These are phyloP conservation scores for Phyllosticta citrichinensis DNA, from an alignment of 2,329 filamentous ascomycete genomes.

Conservation along the genomic window DNA sequence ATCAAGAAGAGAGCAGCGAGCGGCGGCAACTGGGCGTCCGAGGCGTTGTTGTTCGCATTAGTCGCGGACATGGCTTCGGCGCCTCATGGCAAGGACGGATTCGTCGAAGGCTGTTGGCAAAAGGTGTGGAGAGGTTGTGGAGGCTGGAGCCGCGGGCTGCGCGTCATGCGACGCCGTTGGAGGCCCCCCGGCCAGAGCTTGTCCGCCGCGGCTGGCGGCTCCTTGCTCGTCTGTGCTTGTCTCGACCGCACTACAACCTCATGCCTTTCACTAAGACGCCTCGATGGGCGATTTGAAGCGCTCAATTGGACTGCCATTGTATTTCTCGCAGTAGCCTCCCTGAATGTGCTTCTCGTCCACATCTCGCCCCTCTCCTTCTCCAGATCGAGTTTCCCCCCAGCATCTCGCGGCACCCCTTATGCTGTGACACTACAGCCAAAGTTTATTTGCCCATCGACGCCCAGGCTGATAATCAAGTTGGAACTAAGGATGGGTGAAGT, in stretches of 20 bases:
- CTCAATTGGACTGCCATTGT: neutral
- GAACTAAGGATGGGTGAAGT: too few relatives aligned
- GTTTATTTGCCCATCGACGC: neutral
- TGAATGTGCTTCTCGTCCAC: neutral
- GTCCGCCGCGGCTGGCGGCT: neutral
- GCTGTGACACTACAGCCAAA: neutral
- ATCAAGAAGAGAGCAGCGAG: conserved; percentile 80
- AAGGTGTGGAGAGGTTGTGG: neutral
- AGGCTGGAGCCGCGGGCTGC: conserved; percentile 1
- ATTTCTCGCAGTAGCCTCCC: neutral
- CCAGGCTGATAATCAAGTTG: too few relatives aligned
- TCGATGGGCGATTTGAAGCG: neutral
- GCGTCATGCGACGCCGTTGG: conserved; percentile 6
- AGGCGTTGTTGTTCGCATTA: conserved; percentile 7
- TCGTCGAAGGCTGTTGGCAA: neutral
- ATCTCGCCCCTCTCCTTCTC: neutral
- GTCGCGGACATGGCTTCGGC: conserved; percentile 10
- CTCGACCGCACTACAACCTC: neutral
- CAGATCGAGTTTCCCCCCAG: neutral
- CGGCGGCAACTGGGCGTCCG: conserved; percentile 20
- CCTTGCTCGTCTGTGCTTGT: neutral
- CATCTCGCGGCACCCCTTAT: neutral
- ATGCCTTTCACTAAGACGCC: neutral
- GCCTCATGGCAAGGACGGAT: conserved; percentile 7
- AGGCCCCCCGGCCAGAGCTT: neutral